Evolutionary conservation across 1,284 basidiomycete genomes (phyloP).

Genomic region (Ustilago shanxiensis): DNA sequence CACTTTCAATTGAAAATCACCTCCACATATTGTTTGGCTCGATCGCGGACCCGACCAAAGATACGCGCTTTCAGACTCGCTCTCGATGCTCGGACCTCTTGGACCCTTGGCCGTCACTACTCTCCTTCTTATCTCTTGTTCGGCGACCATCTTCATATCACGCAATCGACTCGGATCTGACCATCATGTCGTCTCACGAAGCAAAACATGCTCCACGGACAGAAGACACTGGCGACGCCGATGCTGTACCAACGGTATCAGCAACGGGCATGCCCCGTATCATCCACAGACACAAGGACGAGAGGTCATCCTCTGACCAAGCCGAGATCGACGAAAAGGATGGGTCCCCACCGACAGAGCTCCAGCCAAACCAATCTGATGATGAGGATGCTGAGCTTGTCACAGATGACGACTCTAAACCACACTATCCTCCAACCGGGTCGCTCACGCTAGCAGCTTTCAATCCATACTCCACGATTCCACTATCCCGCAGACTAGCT

Average conservation of each 20-base stretch:
- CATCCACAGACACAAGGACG: slow-evolving; percentile 47
- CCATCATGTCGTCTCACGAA: slow-evolving; percentile 21
- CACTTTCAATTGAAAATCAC: too few species aligned
- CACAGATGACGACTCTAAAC: slow-evolving; percentile 8
- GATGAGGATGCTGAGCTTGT: slow-evolving; percentile 12
- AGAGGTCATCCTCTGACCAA: slow-evolving; percentile 29
- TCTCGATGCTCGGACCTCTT: slow-evolving; percentile 8
- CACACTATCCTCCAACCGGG: slow-evolving; percentile 55
- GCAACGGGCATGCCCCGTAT: slow-evolving; percentile 60
- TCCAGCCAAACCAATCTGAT: slow-evolving; percentile 18
- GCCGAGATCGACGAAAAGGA: slow-evolving; percentile 41
- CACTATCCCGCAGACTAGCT: slow-evolving; percentile 43
- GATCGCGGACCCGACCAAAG: slow-evolving; percentile 8
- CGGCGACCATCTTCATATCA: neutral
- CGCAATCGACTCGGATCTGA: neutral
- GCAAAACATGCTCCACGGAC: slow-evolving; percentile 31
- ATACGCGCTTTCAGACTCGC: slow-evolving; percentile 16
- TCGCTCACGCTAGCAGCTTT: slow-evolving; percentile 63
- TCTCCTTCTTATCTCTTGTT: too few species aligned
- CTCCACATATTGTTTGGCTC: neutral
- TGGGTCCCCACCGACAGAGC: slow-evolving; percentile 17
- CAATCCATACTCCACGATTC: slow-evolving; percentile 48
- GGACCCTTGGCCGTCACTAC: too few species aligned
- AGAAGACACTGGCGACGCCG: slow-evolving; percentile 13
- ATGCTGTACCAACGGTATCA: slow-evolving; percentile 55